Base-by-base conservation (phyloP, 1,284 basidiomycete species). In the Fomes fomentarius region DNA sequence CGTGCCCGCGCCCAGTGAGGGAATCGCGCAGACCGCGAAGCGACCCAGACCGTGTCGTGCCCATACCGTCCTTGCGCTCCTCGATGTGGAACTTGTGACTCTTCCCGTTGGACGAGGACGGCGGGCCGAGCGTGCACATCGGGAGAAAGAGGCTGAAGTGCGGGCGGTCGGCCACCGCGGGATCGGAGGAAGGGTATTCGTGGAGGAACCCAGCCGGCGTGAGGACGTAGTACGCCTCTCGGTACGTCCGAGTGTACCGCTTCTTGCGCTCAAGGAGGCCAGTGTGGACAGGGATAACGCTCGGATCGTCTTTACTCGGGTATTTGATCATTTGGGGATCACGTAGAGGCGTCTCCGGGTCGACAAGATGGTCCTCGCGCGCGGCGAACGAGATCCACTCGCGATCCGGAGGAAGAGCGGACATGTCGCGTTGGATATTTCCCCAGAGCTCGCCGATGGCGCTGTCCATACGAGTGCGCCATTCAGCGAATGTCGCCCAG, bases 61-160 rank as follows among this genome's bases (percentile, higher is more conserved):
- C 89, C 12, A 79, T 85, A 3, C 93, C 93, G 61, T 96, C 91
- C 73, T 91, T 94, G 66, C 87, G 82, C 28, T 91, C 92, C 74
- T 98, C 96, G 68, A 98, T 95, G 75, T 98, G 94, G 84, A 98
- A 99, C 77, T 98, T 98, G 82, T 98, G 92, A 40, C 87, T 88
- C 66, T 83, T 85, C 42, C 87, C 82, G 11, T 81, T 81, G 0
- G 84, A 71, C 14, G 85, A 75, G 4, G 90, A 90, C n/a, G 96
- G 93, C 3, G 96, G 95, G 39, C 96, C 96, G 50, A 99, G 87
- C 5, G 96, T 98, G 76, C 96, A 99, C 51, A 91, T 85, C 3
- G 96, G 96, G 9, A 98, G 80, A 85, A 98, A 98, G 52, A 98
- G 79, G 21, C 87, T 91, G 76, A 96, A 96, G 17, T 88, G 75